Evolutionary conservation across 306 rosid species (phyloP).

Genomic region (Citrullus colocynthis): DNA sequence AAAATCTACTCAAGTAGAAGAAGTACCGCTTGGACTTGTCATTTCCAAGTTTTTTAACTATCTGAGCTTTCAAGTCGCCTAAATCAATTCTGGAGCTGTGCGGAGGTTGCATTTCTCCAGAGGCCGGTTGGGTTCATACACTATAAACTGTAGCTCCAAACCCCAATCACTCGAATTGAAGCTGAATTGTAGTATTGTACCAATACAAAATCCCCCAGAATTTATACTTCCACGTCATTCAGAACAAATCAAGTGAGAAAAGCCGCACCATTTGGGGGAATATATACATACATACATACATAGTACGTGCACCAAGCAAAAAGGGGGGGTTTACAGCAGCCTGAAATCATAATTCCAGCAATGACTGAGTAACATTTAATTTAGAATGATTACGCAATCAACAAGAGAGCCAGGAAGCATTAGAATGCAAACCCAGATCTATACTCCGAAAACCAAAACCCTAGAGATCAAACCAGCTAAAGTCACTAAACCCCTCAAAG

Average conservation of each 20-base stretch:
- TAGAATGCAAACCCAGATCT: slow-evolving; percentile 63
- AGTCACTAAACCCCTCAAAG: slow-evolving; percentile 22
- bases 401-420: slow-evolving; percentile 24
- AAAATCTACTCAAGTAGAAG: slow-evolving; percentile 52
- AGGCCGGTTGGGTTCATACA: slow-evolving; percentile 48
- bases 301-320: not conserved
- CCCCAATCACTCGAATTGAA: slow-evolving; percentile 26
- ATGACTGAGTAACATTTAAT: slow-evolving; percentile 19
- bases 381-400: slow-evolving; percentile 28
- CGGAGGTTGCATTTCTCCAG: slow-evolving; percentile 91
- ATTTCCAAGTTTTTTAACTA: slow-evolving; percentile 72
- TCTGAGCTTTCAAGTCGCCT: slow-evolving; percentile 69
- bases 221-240: slow-evolving; percentile 37
- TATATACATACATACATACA: not conserved
- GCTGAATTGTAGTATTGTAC: slow-evolving; percentile 32
- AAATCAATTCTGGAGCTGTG: slow-evolving; percentile 83
- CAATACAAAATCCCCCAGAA: slow-evolving; percentile 39
- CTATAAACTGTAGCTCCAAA: slow-evolving; percentile 37
- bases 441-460: slow-evolving; percentile 47
- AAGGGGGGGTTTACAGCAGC: not conserved
- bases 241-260: slow-evolving; percentile 14
- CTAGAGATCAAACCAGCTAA: slow-evolving; percentile 64
- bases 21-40: slow-evolving; percentile 70
- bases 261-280: slow-evolving; percentile 3
- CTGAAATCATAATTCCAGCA: slow-evolving; percentile 26